phyloP scores from a whole-genome alignment of 164 flowering plant species.

The Stephania yunnanensis region DNA sequence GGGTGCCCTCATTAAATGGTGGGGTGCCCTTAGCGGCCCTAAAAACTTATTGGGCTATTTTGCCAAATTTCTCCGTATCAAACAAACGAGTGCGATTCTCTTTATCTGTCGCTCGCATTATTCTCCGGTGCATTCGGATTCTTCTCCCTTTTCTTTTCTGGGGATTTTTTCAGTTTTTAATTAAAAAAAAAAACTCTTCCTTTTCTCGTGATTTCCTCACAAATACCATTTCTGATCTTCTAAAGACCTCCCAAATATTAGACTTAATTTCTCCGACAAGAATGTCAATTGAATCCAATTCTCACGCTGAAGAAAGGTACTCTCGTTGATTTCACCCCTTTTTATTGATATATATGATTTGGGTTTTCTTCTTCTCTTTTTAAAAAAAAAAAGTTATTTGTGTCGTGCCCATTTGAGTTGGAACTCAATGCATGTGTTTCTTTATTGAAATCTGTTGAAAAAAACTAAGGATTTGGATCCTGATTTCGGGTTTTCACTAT shows the following conservation, averaged over 20 bases:
- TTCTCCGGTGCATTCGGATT: background rate
- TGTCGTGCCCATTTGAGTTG: background rate
- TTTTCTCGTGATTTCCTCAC: background rate
- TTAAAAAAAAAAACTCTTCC: background rate
- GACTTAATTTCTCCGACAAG: background rate
- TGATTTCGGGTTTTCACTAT: background rate
- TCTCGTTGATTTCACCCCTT: background rate
- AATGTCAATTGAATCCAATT: slow-evolving; percentile 8
- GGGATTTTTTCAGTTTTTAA: background rate
- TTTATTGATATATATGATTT: background rate
- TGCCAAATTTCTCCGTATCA: too few species aligned
- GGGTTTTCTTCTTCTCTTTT: background rate
- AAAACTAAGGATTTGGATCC: background rate
- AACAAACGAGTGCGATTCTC: background rate
- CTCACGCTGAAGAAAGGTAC: slow-evolving; percentile 5
- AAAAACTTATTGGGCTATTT: too few species aligned
- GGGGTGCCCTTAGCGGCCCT: too few species aligned
- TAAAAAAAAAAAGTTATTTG: background rate
- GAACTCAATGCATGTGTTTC: background rate
- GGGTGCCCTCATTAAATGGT: too few species aligned
- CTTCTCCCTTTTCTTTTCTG: background rate
- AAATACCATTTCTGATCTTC: background rate
- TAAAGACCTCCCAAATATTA: background rate
- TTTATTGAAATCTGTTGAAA: background rate
- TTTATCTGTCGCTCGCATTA: background rate